These are phyloP conservation scores for Telopea speciosissima DNA, from an alignment of 177 flowering plant genomes.

Conservation along the genomic window DNA sequence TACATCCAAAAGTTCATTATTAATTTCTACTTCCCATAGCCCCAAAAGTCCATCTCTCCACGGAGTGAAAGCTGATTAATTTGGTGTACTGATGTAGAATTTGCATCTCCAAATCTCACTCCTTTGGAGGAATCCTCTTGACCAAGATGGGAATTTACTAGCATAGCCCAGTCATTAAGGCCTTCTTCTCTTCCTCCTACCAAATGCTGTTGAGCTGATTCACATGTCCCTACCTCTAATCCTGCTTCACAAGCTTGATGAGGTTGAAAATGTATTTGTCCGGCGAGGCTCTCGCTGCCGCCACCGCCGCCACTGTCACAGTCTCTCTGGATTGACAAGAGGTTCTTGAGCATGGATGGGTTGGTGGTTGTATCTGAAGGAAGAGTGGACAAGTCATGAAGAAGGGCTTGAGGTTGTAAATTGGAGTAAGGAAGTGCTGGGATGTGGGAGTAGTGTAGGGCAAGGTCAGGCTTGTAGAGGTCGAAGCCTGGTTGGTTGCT, in stretches of 20 bases:
- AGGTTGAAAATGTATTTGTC: conserved; percentile 30
- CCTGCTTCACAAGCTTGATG: conserved; percentile 35
- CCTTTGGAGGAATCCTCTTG: conserved; percentile 35
- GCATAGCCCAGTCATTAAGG: conserved; percentile 63
- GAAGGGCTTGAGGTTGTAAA: conserved; percentile 28
- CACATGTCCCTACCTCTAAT: conserved; percentile 36
- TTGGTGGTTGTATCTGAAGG: not conserved
- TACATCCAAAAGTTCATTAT: not conserved
- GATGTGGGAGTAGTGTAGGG: conserved; percentile 31
- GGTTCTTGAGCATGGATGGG: conserved; percentile 27
- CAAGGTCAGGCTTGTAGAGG: conserved; percentile 37
- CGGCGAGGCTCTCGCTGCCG: conserved; percentile 25
- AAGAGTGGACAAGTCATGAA: conserved; percentile 24
- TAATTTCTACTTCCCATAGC: conserved; percentile 46
- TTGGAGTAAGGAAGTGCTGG: conserved; percentile 26
- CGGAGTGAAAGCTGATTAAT: conserved; percentile 54
- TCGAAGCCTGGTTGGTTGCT: conserved; percentile 24
- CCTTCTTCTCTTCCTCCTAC: conserved; percentile 27
- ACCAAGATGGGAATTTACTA: conserved; percentile 31
- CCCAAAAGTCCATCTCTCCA: conserved; percentile 86
- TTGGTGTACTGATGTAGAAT: conserved; percentile 31
- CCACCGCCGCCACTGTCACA: conserved; percentile 40
- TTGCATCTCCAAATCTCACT: conserved; percentile 32
- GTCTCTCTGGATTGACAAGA: conserved; percentile 39
- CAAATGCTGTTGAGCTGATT: conserved; percentile 19